Base-by-base conservation (phyloP, 768 basidiomycete species). In the Cyathus striatus region DNA sequence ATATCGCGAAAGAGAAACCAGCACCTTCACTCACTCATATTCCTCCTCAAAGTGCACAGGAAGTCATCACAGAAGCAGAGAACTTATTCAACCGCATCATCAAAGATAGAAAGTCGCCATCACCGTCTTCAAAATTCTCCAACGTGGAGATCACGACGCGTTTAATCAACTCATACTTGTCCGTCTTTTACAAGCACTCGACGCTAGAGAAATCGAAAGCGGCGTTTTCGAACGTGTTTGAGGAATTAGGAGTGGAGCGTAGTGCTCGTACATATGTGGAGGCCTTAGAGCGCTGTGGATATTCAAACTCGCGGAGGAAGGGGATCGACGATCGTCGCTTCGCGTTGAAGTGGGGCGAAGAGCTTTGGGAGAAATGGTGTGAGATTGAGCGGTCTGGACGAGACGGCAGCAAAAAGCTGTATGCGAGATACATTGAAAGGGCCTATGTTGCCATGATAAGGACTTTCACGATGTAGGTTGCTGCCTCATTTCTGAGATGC, bases 91-190 rank as follows among this genome's bases (percentile, higher is more conserved):
- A 69, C 10, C 73, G 76, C 7, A 73, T 91, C 40, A 47, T 82
- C 4, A 61, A 66, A 23, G 81, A 81, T 40, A 61, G 48, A 1
- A 57, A 57, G 22, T 21, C 22, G 7, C 47, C 45, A n/a, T 27
- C 48, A 24, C 36, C 48, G 25, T 42, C 42, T 18, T 39, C 44
- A 32, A 73, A 69, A 43, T 91, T 95, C 61, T 57, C 59, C 5
- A 50, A 69, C 42, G 86, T 93, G 24, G 38, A 59, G 5, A 54
- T 86, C 40, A 78, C 80, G 0, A 52, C 88, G 0, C 70, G 75
- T 1, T 73, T 96, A 5, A 52, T 93, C 49, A 89, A 86, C 50
- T 78, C 91, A 2, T 97, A 90, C 56, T 66, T 96, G 39, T 79
- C 86, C 10, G 85, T 93, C 1, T 76, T 83, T 56, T 86, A 86